These are phyloP conservation scores for Funneliformis geosporum DNA, from an alignment of 192 early-diverging fungal genomes.

Conservation along the genomic window DNA sequence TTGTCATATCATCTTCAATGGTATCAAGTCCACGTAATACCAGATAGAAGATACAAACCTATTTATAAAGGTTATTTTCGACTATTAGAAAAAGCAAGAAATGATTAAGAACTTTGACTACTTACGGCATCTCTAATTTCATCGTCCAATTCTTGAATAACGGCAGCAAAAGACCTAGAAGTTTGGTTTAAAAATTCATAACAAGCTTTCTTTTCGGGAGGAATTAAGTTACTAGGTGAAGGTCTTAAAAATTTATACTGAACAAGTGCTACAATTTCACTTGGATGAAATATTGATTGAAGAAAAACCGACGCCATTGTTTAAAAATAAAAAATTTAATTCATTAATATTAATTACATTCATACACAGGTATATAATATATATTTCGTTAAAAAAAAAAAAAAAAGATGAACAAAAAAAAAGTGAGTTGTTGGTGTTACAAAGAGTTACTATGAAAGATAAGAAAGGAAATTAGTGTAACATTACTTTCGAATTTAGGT, in stretches of 20 bases:
- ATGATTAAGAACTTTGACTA: neutral
- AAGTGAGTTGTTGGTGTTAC: no score
- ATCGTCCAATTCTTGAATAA: constrained; percentile 86
- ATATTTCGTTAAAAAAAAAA: no score
- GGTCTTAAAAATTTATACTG: constrained; percentile 60
- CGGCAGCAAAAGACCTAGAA: constrained; percentile 93
- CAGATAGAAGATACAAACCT: constrained; percentile 96
- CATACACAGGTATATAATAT: no score
- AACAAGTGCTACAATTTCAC: constrained; percentile 83
- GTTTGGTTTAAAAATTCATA: constrained; percentile 93
- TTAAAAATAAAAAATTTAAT: no score
- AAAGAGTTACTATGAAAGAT: no score
- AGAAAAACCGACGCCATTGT: constrained; percentile 57
- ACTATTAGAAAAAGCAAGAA: neutral
- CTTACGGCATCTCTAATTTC: constrained; percentile 73
- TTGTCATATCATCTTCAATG: constrained; percentile 98
- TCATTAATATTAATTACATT: no score
- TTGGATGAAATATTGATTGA: constrained; percentile 76
- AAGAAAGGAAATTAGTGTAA: no score
- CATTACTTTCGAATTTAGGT: no score
- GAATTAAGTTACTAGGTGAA: constrained; percentile 57
- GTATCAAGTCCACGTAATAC: constrained; percentile 96
- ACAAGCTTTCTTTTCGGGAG: constrained; percentile 54
- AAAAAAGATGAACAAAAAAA: no score
- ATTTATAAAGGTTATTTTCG: constrained; percentile 35